A percentile compares a stretch with the other conserved stretches of the same genome.
These are phyloP conservation scores for Phylloboletellus chloephorus DNA, from an alignment of 1,284 basidiomycete species.

Conservation along the genomic window DNA sequence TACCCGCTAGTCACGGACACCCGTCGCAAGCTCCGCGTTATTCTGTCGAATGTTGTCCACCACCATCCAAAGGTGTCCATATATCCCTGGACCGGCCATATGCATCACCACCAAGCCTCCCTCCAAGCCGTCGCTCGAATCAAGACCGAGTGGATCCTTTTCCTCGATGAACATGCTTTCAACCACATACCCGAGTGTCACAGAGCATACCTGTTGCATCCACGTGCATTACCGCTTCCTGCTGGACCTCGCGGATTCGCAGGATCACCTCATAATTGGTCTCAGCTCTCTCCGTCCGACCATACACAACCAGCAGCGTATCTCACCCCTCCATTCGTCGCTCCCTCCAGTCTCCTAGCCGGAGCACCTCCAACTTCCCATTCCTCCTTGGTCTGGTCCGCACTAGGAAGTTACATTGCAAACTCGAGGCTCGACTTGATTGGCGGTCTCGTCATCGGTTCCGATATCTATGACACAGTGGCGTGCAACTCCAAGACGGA, in stretches of 20 bases:
- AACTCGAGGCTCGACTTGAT: slow-evolving; percentile 10
- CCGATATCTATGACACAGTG: slow-evolving; percentile 4
- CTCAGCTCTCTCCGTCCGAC: slow-evolving; percentile 30
- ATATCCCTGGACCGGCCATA: slow-evolving; percentile 29
- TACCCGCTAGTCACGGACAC: slow-evolving; percentile 33
- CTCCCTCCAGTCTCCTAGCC: slow-evolving; percentile 29
- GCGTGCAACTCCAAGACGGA: slow-evolving; percentile 1
- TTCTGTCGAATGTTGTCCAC: slow-evolving; percentile 25
- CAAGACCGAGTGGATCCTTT: slow-evolving; percentile 45
- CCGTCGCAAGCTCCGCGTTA: slow-evolving; percentile 34
- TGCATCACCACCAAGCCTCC: slow-evolving; percentile 27
- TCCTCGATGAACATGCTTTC: slow-evolving; percentile 46
- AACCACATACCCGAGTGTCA: slow-evolving; percentile 27
- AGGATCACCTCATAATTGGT: slow-evolving; percentile 20
- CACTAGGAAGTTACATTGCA: slow-evolving; percentile 35
- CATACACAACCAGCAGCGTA: slow-evolving; percentile 38
- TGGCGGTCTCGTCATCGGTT: slow-evolving; percentile 27
- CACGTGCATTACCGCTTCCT: slow-evolving; percentile 35
- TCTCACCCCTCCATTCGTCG: slow-evolving; percentile 54
- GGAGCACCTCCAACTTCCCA: slow-evolving; percentile 15
- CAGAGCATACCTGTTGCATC: slow-evolving; percentile 35
- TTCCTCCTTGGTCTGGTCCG: slow-evolving; percentile 37
- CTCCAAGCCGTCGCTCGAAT: slow-evolving; percentile 32
- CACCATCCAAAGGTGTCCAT: slow-evolving; percentile 43
- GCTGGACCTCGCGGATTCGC: slow-evolving; percentile 42